Percentiles rank a stretch among this genome's conserved stretches.
These are phyloP conservation scores for Kodamaea nitidulidarum DNA, from an alignment of 805 yeast genomes.

Conservation along the genomic window DNA sequence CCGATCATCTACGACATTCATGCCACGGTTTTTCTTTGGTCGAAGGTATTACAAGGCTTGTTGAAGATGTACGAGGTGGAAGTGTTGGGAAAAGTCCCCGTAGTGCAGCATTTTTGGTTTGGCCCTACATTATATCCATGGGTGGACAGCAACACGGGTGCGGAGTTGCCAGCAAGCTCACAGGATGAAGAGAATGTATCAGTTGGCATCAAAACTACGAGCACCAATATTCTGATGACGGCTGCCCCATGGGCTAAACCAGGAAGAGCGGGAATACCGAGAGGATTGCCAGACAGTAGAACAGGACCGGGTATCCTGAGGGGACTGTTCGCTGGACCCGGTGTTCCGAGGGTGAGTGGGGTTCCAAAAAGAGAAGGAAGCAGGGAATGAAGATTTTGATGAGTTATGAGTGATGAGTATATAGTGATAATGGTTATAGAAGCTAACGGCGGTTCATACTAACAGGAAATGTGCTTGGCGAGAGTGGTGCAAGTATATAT, in stretches of 20 bases:
- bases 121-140: conserved; percentile 58
- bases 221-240: conserved; percentile 30
- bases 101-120: conserved; percentile 90
- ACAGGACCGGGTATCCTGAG: background rate
- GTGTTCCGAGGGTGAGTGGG: conserved; percentile 1
- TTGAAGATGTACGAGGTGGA: conserved; percentile 93
- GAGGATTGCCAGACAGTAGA: background rate
- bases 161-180: conserved; percentile 20
- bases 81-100: conserved; percentile 85
- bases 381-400: background rate
- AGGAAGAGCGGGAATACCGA: background rate
- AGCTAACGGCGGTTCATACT: too few relatives aligned
- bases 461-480: too few relatives aligned
- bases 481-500: too few relatives aligned
- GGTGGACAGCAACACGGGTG: conserved; percentile 30
- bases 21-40: conserved; percentile 83
- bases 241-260: conserved; percentile 40
- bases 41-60: conserved; percentile 90
- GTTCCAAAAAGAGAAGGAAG: background rate
- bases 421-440: too few relatives aligned
- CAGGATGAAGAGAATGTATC: conserved; percentile 16
- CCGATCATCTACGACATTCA: conserved; percentile 95
- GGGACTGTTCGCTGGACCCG: background rate
- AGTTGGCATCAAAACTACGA: conserved; percentile 26
- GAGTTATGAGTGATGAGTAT: too few relatives aligned